Evolutionary conservation across 495 filamentous ascomycete genomes (phyloP).

Genomic region (Neohortaea acidophila): DNA sequence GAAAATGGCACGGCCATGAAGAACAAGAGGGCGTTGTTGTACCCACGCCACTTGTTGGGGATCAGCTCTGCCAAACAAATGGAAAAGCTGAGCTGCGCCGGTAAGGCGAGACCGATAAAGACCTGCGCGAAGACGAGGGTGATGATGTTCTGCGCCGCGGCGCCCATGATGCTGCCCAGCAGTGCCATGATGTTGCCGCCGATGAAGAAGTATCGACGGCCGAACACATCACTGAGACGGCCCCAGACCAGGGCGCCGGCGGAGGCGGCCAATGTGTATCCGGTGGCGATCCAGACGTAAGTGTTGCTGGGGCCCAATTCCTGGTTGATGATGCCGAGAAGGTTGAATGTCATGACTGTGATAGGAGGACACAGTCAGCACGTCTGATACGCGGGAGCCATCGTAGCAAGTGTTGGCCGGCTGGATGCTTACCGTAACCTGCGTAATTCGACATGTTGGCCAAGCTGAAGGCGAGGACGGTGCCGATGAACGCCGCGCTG

Average conservation of each 20-base stretch:
- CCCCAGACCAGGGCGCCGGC: slow-evolving; percentile 22
- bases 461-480: slow-evolving; percentile 15
- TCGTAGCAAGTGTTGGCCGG: too few species aligned
- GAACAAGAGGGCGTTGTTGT: slow-evolving; percentile 16
- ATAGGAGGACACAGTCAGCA: not conserved
- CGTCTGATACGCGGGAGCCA: not conserved
- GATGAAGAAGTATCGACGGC: slow-evolving; percentile 23
- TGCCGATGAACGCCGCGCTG: slow-evolving; percentile 21
- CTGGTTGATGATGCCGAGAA: slow-evolving; percentile 20
- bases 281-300: slow-evolving; percentile 19
- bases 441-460: slow-evolving; percentile 22
- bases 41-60: slow-evolving; percentile 23
- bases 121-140: slow-evolving; percentile 22
- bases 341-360: slow-evolving; percentile 17
- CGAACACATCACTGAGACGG: slow-evolving; percentile 25
- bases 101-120: slow-evolving; percentile 19
- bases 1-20: slow-evolving; percentile 18
- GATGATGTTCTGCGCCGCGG: slow-evolving; percentile 19
- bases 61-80: slow-evolving; percentile 22
- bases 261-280: slow-evolving; percentile 19
- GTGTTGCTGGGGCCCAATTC: slow-evolving; percentile 18
- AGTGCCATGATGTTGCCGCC: slow-evolving; percentile 17
- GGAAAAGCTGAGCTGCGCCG: slow-evolving; percentile 28
- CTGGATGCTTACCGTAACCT: slow-evolving; percentile 15
- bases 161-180: slow-evolving; percentile 21